Evolutionary conservation across 768 basidiomycete species (phyloP).

Genomic region (Sarcodon sp.): DNA sequence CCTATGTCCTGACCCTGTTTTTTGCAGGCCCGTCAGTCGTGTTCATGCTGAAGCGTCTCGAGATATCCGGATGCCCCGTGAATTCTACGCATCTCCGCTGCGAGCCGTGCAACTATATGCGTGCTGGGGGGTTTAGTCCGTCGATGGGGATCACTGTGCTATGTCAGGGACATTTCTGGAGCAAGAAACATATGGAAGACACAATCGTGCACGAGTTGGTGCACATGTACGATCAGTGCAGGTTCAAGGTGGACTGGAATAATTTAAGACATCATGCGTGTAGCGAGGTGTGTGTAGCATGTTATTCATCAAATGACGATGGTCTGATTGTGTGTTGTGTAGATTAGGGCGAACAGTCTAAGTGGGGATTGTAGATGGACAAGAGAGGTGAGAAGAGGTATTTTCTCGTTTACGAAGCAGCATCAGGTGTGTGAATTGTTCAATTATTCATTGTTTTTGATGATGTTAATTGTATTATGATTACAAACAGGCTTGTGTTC

Average conservation of each 20-base stretch:
- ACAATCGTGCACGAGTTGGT: conserved; percentile 89
- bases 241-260: conserved; percentile 87
- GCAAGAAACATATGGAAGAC: conserved; percentile 82
- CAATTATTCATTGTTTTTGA: conserved; percentile 5
- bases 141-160: conserved; percentile 70
- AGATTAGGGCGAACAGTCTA: conserved; percentile 93
- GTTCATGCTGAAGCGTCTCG: conserved; percentile 90
- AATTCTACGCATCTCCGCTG: conserved; percentile 69
- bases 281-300: conserved; percentile 60
- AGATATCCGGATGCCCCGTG: conserved; percentile 58
- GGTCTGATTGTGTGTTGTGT: conserved; percentile 1
- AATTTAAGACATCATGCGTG: conserved; percentile 93
- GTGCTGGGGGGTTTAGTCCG: conserved; percentile 74
- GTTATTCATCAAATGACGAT: background rate
- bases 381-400: conserved; percentile 69
- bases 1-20: background rate
- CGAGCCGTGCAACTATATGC: conserved; percentile 62
- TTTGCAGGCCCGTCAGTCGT: conserved; percentile 66
- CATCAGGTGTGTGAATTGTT: conserved; percentile 55
- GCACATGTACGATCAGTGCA: conserved; percentile 92
- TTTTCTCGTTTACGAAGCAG: conserved; percentile 78
- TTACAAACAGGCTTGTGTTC: conserved; percentile 64
- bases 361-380: conserved; percentile 88
- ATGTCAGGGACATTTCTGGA: conserved; percentile 75
- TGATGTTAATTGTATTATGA: conserved; percentile 1